These are phyloP conservation scores for Blastocystis sp. DNA, from an alignment of 352 stramenopile genomes.

Conservation along the genomic window DNA sequence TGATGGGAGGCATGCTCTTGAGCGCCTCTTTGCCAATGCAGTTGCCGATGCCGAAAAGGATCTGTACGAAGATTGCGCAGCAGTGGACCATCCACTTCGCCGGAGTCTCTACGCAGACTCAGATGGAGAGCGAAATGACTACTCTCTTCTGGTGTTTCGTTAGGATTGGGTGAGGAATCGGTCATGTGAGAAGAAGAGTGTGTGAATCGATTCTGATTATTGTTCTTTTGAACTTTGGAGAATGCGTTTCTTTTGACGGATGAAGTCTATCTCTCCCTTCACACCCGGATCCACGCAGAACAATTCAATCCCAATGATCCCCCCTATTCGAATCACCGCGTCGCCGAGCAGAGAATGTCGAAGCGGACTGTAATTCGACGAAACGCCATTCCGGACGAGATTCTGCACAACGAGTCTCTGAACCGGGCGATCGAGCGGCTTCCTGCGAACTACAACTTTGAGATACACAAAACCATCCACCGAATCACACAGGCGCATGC, in stretches of 20 bases:
- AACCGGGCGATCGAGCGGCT: conserved; percentile 88
- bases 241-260: too few relatives aligned
- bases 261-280: too few relatives aligned
- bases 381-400: conserved; percentile 83
- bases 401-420: conserved; percentile 85
- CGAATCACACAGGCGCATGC: conserved; percentile 87
- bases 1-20: conserved; percentile 59
- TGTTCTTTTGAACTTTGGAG: too few relatives aligned
- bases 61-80: conserved; percentile 8
- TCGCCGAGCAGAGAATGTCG: conserved; percentile 21
- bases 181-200: not conserved
- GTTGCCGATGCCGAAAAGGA: conserved; percentile 59
- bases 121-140: too few relatives aligned
- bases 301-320: too few relatives aligned
- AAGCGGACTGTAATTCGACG: conserved; percentile 33
- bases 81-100: conserved; percentile 20
- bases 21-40: conserved; percentile 54
- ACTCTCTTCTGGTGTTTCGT: conserved; percentile 4
- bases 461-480: conserved; percentile 96
- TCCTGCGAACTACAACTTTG: conserved; percentile 97
- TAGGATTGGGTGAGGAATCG: too few relatives aligned
- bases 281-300: too few relatives aligned
- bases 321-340: too few relatives aligned
- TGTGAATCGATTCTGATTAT: conserved; percentile 9
- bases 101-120: not conserved